Conservation (phyloP, 2,329 filamentous ascomycete genomes). For the Neonectria neomacrospora region DNA sequence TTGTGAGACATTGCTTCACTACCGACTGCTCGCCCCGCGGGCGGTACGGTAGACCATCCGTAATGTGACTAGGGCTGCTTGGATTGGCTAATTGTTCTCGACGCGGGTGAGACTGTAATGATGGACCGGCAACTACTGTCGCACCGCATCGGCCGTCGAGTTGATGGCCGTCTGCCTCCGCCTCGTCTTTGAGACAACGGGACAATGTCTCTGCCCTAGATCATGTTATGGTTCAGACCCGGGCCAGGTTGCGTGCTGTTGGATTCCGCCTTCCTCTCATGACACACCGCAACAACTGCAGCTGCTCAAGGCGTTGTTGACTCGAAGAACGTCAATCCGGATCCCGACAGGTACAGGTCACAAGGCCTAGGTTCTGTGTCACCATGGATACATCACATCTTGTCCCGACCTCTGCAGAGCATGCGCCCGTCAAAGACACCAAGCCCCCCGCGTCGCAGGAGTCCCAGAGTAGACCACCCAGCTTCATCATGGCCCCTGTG, state of each 20-base stretch:
- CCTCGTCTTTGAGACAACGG: conserved; percentile 30
- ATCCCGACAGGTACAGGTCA: background rate
- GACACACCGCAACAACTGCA: conserved; percentile 15
- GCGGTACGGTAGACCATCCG: conserved; percentile 7
- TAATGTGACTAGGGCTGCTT: conserved; percentile 6
- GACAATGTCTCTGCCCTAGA: conserved; percentile 3
- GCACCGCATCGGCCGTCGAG: conserved; percentile 27
- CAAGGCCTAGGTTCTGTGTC: conserved; percentile 12
- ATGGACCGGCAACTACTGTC: conserved; percentile 14
- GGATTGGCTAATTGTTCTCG: conserved; percentile 25
- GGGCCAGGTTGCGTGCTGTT: background rate
- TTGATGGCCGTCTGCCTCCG: conserved; percentile 4
- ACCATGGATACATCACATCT: conserved; percentile 43
- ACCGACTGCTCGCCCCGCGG: conserved; percentile 19
- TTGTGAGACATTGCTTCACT: conserved; percentile 38
- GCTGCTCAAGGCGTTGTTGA: conserved; percentile 13
- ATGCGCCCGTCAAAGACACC: conserved; percentile 25
- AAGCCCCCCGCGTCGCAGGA: conserved; percentile 30
- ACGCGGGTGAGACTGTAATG: conserved; percentile 31
- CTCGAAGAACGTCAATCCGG: background rate
- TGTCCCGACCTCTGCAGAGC: conserved; percentile 32
- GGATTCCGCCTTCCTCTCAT: background rate
- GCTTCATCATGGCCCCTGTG: conserved; percentile 36
- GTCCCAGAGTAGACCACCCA: conserved; percentile 38
- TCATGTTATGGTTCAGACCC: background rate